Percentiles rank a stretch among this genome's conserved stretches.
Evolutionary conservation across 106 monocot species (phyloP).

Genomic region (Posidonia australis): DNA sequence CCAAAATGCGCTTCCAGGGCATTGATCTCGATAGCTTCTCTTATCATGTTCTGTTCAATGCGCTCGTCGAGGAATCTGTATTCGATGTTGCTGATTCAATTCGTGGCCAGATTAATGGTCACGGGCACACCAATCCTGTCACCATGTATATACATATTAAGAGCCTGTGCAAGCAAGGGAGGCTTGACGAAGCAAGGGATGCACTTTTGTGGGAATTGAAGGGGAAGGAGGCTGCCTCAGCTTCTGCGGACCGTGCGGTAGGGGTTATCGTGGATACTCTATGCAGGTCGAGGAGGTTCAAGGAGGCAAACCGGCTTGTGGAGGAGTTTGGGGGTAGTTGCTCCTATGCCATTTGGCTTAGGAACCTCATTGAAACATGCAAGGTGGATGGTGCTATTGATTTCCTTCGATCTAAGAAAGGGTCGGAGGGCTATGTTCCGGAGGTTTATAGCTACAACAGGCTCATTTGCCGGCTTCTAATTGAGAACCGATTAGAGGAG

Average conservation of each 20-base stretch:
- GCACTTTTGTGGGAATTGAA: slow-evolving; percentile 27
- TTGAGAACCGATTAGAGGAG: slow-evolving; percentile 35
- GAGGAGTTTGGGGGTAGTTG: slow-evolving; percentile 33
- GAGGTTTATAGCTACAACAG: slow-evolving; percentile 35
- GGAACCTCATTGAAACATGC: slow-evolving; percentile 25
- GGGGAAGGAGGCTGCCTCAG: not conserved
- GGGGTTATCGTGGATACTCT: slow-evolving; percentile 39
- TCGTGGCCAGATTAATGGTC: slow-evolving; percentile 20
- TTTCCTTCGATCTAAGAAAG: slow-evolving; percentile 49
- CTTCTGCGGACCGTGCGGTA: slow-evolving; percentile 6
- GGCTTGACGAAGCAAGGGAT: slow-evolving; percentile 37
- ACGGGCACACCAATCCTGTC: slow-evolving; percentile 27
- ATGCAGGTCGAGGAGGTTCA: slow-evolving; percentile 39
- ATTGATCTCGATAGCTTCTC: slow-evolving; percentile 62
- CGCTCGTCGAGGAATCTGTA: slow-evolving; percentile 56
- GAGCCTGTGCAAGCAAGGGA: slow-evolving; percentile 44
- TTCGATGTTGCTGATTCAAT: slow-evolving; percentile 54
- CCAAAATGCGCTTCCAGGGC: slow-evolving; percentile 65
- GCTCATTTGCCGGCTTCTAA: slow-evolving; percentile 35
- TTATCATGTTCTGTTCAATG: slow-evolving; percentile 62
- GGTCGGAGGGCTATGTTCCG: slow-evolving; percentile 33
- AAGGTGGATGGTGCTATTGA: slow-evolving; percentile 33
- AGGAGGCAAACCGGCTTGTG: slow-evolving; percentile 39
- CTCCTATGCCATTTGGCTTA: slow-evolving; percentile 38
- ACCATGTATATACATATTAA: slow-evolving; percentile 55